Percentiles rank a stretch among this genome's conserved stretches.
These are phyloP conservation scores for Barnettozyma botsteinii DNA, from an alignment of 805 yeast species.

Conservation along the genomic window DNA sequence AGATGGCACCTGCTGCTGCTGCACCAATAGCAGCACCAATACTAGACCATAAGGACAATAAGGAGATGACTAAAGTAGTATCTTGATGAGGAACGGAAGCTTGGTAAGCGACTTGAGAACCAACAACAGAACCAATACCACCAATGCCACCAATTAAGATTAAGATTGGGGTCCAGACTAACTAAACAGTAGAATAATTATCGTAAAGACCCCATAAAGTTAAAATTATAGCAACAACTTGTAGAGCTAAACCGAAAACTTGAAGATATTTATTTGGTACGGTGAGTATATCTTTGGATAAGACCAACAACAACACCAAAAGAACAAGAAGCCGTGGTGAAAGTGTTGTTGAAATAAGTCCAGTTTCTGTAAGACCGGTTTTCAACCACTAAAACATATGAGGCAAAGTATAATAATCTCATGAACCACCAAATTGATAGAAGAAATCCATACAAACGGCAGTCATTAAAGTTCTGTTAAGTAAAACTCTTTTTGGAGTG, in stretches of 20 bases:
- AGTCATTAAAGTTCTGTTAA: constrained; percentile 30
- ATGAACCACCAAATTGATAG: constrained; percentile 24
- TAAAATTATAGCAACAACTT: constrained; percentile 28
- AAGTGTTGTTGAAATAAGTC: constrained; percentile 32
- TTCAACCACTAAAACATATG: constrained; percentile 28
- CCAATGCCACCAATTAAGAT: constrained; percentile 35
- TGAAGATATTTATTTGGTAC: constrained; percentile 31
- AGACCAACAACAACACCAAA: constrained; percentile 33
- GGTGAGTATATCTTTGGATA: constrained; percentile 27
- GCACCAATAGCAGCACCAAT: constrained; percentile 35
- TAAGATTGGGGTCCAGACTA: constrained; percentile 28
- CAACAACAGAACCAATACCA: constrained; percentile 32
- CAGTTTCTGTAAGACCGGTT: constrained; percentile 28
- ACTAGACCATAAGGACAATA: constrained; percentile 28
- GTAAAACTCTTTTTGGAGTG: constrained; percentile 30
- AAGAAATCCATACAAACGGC: constrained; percentile 28
- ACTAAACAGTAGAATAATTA: constrained; percentile 9
- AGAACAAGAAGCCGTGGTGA: constrained; percentile 31
- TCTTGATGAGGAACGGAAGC: constrained; percentile 37
- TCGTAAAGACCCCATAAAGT: constrained; percentile 21
- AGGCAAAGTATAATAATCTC: constrained; percentile 26
- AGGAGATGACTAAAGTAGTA: constrained; percentile 32
- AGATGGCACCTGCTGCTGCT: constrained; percentile 35
- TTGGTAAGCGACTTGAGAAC: constrained; percentile 31
- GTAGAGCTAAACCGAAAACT: constrained; percentile 27